Base-by-base conservation (phyloP, 139 green algal species). In the Tetradesmus lagerheimii region DNA sequence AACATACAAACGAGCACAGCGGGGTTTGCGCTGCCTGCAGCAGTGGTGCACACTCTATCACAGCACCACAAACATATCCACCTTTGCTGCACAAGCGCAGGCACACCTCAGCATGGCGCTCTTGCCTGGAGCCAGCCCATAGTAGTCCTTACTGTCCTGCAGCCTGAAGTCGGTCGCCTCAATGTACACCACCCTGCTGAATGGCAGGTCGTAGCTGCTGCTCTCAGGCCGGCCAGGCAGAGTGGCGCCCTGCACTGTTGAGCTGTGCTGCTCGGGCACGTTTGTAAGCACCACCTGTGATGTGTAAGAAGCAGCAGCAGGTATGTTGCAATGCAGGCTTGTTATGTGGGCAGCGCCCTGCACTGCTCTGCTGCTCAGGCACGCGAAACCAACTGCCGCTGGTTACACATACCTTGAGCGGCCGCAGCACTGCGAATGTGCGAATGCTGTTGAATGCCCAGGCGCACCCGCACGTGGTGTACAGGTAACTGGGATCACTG, bases 51-150 rank as follows among this genome's bases (percentile, higher is more conserved):
- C 45, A 57, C 11, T 57, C 11, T 12, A 57, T 57, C 15, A 29
- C 6, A 66, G 15, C 53, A 66, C 15, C 53, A 66, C 53, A 66
- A n/a, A n/a, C n/a, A n/a, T n/a, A n/a, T n/a, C n/a, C n/a, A n/a
- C n/a, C n/a, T n/a, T n/a, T 31, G 25, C 23, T 31, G 8, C n/a
- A n/a, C 43, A 74, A 14, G 23, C 15, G 5, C 31, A 4, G 2
- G n/a, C 93, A 31, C 91, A 98, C 96, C 95, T 92, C 43, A 99
- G 96, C 96, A 99, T 98, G 38, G 98, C 95, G 27, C 86, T 92
- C 94, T 99, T 99, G 38, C 96, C 96, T 1, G 97, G 98, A 1
- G 98, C 97, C 38, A 99, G 94, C 11, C 98, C 98, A 89, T 98
- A 99, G 92, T 98, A 99, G 80, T 96, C 95, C 89, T 98, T 98